phyloP scores from a whole-genome alignment of 1,284 basidiomycete genomes.

The Volvariella volvacea region DNA sequence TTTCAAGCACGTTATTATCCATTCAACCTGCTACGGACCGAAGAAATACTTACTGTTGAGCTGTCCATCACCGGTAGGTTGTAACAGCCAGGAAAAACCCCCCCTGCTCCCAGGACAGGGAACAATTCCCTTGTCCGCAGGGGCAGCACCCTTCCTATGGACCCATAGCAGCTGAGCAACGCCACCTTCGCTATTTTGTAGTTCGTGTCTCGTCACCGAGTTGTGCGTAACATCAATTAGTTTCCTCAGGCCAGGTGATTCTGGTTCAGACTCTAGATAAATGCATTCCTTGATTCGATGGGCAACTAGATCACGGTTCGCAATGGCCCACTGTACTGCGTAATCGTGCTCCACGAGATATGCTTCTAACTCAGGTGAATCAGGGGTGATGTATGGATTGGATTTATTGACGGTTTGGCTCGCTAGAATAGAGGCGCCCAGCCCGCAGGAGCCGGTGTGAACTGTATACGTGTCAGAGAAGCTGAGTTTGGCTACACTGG shows the following conservation, averaged over 20 bases:
- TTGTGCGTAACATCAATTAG: conserved; percentile 34
- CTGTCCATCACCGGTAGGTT: conserved; percentile 26
- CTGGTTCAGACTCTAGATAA: conserved; percentile 7
- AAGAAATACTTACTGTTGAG: conserved; percentile 20
- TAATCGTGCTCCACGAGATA: conserved; percentile 29
- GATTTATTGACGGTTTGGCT: conserved; percentile 20
- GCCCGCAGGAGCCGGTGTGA: conserved; percentile 30
- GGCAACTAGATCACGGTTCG: conserved; percentile 30
- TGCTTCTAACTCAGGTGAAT: conserved; percentile 17
- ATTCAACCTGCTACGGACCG: not conserved
- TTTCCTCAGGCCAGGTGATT: conserved; percentile 17
- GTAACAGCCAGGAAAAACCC: conserved; percentile 27
- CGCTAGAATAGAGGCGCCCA: conserved; percentile 25
- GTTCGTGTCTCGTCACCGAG: conserved; percentile 21
- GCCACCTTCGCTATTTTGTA: conserved; percentile 10
- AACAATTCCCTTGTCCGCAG: conserved; percentile 24
- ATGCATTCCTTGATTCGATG: conserved; percentile 27
- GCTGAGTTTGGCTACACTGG: not conserved
- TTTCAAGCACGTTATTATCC: not conserved
- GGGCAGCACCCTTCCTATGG: conserved; percentile 32
- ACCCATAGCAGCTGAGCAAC: conserved; percentile 22
- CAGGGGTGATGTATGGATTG: conserved; percentile 24
- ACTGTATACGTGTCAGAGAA: conserved; percentile 15
- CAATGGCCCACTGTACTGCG: conserved; percentile 29
- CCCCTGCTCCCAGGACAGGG: conserved; percentile 32